Evolutionary conservation across 805 yeast species (phyloP).

Genomic region (Starmerella stellata): DNA sequence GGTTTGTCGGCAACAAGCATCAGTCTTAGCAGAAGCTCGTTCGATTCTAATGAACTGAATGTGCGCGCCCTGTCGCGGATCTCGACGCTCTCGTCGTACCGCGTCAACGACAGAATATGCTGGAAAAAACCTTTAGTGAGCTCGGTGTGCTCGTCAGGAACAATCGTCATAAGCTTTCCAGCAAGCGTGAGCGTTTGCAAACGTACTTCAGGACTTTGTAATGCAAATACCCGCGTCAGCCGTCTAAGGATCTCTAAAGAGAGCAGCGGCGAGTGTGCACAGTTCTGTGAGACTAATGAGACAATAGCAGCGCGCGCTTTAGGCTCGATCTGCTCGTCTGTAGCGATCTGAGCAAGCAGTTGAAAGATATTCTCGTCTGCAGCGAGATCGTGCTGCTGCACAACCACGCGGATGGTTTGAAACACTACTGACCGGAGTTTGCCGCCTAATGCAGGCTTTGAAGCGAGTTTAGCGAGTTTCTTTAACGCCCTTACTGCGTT

Average conservation of each 20-base stretch:
- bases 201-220: conserved; percentile 39
- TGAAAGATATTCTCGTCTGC: conserved; percentile 3
- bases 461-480: conserved; percentile 12
- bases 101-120: conserved; percentile 42
- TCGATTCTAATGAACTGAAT: conserved; percentile 33
- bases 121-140: conserved; percentile 33
- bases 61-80: conserved; percentile 73
- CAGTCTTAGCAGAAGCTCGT: conserved; percentile 45
- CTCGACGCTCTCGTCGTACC: conserved; percentile 58
- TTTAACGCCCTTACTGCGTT: conserved; percentile 1
- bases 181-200: conserved; percentile 55
- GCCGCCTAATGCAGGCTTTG: conserved; percentile 5
- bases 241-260: conserved; percentile 63
- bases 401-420: conserved; percentile 12
- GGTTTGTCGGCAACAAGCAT: conserved; percentile 66
- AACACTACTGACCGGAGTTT: conserved; percentile 13
- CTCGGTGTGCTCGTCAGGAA: conserved; percentile 27
- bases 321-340: conserved; percentile 1
- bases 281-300: conserved; percentile 81
- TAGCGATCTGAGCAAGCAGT: conserved; percentile 2
- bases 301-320: conserved; percentile 56
- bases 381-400: conserved; percentile 12
- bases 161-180: conserved; percentile 48
- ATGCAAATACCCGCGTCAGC: conserved; percentile 34
- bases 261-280: conserved; percentile 30